phyloP scores from a whole-genome alignment of 345 rosid species.

The Erodium maritimum region DNA sequence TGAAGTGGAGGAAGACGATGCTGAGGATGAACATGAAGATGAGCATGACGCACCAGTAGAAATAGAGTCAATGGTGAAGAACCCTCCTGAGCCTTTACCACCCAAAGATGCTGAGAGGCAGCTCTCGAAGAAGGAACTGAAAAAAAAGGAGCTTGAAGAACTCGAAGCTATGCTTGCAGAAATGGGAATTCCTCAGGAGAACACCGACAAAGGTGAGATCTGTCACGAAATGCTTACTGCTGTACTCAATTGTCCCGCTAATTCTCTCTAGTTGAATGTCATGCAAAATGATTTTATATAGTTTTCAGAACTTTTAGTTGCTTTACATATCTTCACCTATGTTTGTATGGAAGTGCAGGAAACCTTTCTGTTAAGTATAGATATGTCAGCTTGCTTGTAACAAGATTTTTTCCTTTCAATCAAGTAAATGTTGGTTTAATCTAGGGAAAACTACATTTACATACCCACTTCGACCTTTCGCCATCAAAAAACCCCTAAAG shows the following conservation, averaged over 20 bases:
- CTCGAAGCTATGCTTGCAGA: constrained; percentile 53
- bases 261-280: background rate
- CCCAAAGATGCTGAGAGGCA: constrained; percentile 37
- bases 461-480: no score
- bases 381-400: no score
- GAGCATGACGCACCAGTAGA: constrained; percentile 18
- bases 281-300: no score
- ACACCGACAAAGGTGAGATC: constrained; percentile 23
- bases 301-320: no score
- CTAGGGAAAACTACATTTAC: no score
- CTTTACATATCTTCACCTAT: no score
- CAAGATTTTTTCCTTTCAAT: no score
- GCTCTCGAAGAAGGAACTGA: constrained; percentile 51
- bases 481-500: no score
- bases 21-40: constrained; percentile 37
- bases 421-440: no score
- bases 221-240: no score
- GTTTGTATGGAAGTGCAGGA: no score
- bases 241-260: background rate
- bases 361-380: no score
- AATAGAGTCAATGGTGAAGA: constrained; percentile 18
- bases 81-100: constrained; percentile 17
- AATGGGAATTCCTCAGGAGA: constrained; percentile 25
- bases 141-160: constrained; percentile 56
- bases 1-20: constrained; percentile 38